Evolutionary conservation across 169 alveolate genomes (phyloP).

Genomic region (Miamiensis avidus): DNA sequence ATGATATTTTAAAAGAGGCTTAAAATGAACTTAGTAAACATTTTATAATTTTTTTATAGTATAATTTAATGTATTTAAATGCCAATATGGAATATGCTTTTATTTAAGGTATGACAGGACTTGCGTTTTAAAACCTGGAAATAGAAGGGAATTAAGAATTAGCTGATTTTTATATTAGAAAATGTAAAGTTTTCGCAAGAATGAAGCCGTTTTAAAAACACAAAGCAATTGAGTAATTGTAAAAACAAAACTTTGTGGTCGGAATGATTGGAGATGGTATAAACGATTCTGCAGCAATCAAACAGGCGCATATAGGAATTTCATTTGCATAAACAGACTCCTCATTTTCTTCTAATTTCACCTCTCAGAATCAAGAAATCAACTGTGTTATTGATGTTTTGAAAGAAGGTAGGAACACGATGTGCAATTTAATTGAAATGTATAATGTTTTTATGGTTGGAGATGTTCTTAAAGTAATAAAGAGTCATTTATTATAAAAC

Average conservation of each 20-base stretch:
- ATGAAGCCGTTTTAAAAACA: slow-evolving; percentile 35
- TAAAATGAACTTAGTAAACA: too few relatives aligned
- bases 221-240: slow-evolving; percentile 3
- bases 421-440: slow-evolving; percentile 24
- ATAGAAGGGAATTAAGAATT: not conserved
- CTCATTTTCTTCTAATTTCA: slow-evolving; percentile 40
- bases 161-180: not conserved
- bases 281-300: slow-evolving; percentile 51
- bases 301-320: slow-evolving; percentile 44
- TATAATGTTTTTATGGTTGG: too few relatives aligned
- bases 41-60: too few relatives aligned
- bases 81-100: not conserved
- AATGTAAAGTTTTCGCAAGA: slow-evolving; percentile 37
- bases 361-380: slow-evolving; percentile 24
- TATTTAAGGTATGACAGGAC: not conserved
- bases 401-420: slow-evolving; percentile 33
- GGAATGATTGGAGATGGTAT: slow-evolving; percentile 51
- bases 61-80: not conserved
- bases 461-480: too few relatives aligned
- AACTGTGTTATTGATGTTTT: slow-evolving; percentile 27
- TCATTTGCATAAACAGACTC: slow-evolving; percentile 43
- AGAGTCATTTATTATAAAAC: too few relatives aligned
- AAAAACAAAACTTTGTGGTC: slow-evolving; percentile 23
- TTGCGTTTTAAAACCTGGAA: not conserved
- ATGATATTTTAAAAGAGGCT: too few relatives aligned